Percentiles rank a stretch among this genome's conserved stretches.
These are phyloP conservation scores for Austroboletus novae-zelandiae DNA, from an alignment of 1,284 basidiomycete genomes.

Conservation along the genomic window DNA sequence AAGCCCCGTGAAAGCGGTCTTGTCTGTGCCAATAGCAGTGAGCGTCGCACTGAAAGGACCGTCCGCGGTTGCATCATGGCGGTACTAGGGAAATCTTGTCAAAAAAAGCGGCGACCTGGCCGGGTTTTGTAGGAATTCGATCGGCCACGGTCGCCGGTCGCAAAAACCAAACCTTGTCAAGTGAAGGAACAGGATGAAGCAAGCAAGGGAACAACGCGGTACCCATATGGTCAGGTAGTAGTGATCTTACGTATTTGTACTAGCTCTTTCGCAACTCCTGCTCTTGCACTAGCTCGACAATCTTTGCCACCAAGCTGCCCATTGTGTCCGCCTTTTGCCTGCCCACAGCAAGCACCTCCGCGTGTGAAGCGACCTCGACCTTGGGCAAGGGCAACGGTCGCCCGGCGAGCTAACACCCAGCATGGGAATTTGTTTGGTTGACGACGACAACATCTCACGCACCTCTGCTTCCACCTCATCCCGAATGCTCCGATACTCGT, in stretches of 20 bases:
- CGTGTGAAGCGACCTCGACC: conserved; percentile 67
- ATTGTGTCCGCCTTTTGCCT: conserved; percentile 68
- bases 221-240: conserved; percentile 8
- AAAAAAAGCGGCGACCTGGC: not conserved
- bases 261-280: conserved; percentile 8
- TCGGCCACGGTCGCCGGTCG: conserved; percentile 18
- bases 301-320: conserved; percentile 60
- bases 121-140: conserved; percentile 22
- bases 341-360: conserved; percentile 75
- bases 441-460: conserved; percentile 16
- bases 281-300: conserved; percentile 47
- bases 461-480: conserved; percentile 77
- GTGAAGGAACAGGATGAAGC: conserved; percentile 1
- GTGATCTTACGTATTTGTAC: conserved; percentile 2
- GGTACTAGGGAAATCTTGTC: too few species aligned
- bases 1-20: conserved; percentile 26
- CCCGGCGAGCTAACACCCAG: conserved; percentile 54
- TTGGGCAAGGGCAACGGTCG: conserved; percentile 42
- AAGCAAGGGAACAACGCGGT: conserved; percentile 19
- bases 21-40: conserved; percentile 19
- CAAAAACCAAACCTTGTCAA: conserved; percentile 14
- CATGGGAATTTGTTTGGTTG: not conserved
- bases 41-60: conserved; percentile 27
- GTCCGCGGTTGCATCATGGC: conserved; percentile 20
- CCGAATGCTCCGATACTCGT: conserved; percentile 64